Conservation (phyloP, 2,329 filamentous ascomycete species). For the Fusarium oligoseptatum region DNA sequence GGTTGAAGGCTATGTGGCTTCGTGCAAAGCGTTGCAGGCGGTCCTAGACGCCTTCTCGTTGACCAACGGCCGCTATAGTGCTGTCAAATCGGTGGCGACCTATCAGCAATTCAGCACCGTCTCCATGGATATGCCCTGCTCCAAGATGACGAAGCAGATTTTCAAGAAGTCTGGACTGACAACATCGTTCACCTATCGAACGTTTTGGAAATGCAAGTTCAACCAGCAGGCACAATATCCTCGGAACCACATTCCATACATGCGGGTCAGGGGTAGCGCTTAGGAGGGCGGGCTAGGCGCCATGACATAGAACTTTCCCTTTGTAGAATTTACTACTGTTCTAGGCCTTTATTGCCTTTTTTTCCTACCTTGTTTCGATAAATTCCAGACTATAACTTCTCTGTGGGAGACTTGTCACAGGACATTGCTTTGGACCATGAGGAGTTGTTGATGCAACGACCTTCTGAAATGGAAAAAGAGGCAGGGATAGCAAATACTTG, state of each 20-base stretch:
- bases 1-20: not conserved
- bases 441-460: too few species aligned
- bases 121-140: not conserved
- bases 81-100: not conserved
- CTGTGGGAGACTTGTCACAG: too few species aligned
- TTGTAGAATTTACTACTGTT: not conserved
- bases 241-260: not conserved
- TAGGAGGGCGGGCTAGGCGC: not conserved
- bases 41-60: not conserved
- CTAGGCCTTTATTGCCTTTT: too few species aligned
- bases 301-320: not conserved
- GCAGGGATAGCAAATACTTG: too few species aligned
- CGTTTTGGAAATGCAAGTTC: not conserved
- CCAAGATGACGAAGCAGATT: not conserved
- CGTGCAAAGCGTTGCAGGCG: not conserved
- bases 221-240: not conserved
- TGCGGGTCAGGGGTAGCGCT: not conserved
- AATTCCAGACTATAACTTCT: too few species aligned
- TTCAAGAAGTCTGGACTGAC: not conserved
- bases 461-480: too few species aligned
- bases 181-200: not conserved
- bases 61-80: not conserved
- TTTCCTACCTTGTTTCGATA: too few species aligned
- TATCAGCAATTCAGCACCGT: not conserved
- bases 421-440: too few species aligned